Evolutionary conservation across 768 basidiomycete genomes (phyloP), one percentile per base, ranked within the genome.

Genomic region (Termitomyces sp.): DNA sequence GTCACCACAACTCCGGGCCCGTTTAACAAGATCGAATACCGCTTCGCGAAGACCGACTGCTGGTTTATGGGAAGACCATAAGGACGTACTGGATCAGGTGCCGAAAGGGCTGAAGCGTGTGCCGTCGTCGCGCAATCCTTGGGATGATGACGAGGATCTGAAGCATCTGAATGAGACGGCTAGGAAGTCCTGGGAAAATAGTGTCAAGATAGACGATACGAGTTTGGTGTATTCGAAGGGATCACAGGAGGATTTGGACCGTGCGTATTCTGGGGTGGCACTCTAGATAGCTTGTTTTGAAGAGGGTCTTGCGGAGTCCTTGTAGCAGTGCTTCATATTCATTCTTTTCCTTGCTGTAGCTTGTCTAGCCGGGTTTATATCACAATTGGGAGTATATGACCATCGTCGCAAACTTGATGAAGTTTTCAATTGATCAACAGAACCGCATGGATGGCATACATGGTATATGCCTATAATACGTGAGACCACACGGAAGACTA

Each of bases 251-350:
- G 53, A 59, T 43, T 25, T 47, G 25, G 55, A 57, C 14, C 41
- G 53, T 54, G 52, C 59, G 19, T 60, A 64, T 55, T 48, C 59
- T 34, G 59, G 59, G 27, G 52, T 59, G 57, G 61, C 57, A 41
- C 40, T 62, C 11, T 59, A 55, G 54, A 35, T 28, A 17, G 30
- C 6, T 3, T 23, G n/a, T 46, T 21, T 28, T 16, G 19, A n/a
- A 16, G 34, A 19, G 16, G 44, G n/a, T 9, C 19, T 23, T 34
- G 16, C 1, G 35, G 14, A 37, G 35, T 17, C 14, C 25, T 27
- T 47, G 30, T 43, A 7, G 23, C 27, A 21, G n/a, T 39, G 17
- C n/a, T 54, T 44, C 19, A 9, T 50, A 17, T 37, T 37, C 35
- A 37, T 34, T 25, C 30, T 49, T n/a, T n/a, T 34, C 12, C 23